Percentiles rank a stretch among this genome's conserved stretches.
phyloP scores from a whole-genome alignment of 345 rosid genomes.

The Euclidium syriacum region DNA sequence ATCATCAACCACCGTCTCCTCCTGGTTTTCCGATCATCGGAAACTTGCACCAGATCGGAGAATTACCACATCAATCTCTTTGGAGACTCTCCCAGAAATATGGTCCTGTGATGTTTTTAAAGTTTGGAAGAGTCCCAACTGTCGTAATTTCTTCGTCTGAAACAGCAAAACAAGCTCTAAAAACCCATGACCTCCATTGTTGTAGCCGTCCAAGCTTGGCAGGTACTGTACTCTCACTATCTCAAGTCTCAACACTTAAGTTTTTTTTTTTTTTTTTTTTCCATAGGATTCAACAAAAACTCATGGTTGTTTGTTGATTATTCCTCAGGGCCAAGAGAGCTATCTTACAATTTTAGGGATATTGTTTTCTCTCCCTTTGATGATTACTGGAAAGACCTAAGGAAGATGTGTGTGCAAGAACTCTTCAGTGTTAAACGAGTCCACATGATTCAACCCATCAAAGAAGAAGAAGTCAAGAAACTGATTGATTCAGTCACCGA shows the following conservation, averaged over 20 bases:
- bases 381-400: background rate
- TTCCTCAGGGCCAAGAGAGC: constrained; percentile 2
- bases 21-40: constrained; percentile 35
- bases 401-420: constrained; percentile 15
- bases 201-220: constrained; percentile 31
- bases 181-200: constrained; percentile 32
- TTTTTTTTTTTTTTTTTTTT: too few relatives aligned
- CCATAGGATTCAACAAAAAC: background rate
- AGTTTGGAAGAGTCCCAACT: constrained; percentile 19
- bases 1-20: constrained; percentile 36
- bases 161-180: constrained; percentile 29
- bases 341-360: constrained; percentile 10
- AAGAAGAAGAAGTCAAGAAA: constrained; percentile 26
- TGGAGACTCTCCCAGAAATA: constrained; percentile 34
- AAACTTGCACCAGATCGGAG: constrained; percentile 29
- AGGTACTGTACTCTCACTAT: background rate
- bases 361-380: background rate
- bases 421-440: constrained; percentile 17
- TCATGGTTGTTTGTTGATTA: too few relatives aligned
- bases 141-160: constrained; percentile 33
- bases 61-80: constrained; percentile 17
- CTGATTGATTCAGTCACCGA: constrained; percentile 21
- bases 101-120: constrained; percentile 37
- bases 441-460: background rate
- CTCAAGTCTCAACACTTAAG: too few relatives aligned